These are phyloP conservation scores for Lichtheimia ramosa DNA, from an alignment of 371 early-diverging fungal species.

Conservation along the genomic window DNA sequence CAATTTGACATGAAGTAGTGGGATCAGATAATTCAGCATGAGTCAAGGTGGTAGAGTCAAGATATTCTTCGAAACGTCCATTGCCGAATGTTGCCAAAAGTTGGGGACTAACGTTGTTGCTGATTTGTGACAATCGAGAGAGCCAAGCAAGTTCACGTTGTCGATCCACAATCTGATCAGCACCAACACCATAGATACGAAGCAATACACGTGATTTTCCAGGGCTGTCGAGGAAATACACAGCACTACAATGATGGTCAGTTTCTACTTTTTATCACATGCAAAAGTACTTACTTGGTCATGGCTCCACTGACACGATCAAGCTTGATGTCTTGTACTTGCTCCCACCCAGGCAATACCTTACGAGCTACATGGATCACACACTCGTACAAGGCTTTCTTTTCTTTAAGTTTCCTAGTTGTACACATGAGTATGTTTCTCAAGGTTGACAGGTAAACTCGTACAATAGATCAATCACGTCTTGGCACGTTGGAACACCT, in stretches of 20 bases:
- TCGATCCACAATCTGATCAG: constrained; percentile 76
- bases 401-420: constrained; percentile 15
- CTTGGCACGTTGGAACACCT: constrained; percentile 14
- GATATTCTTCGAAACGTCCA: constrained; percentile 86
- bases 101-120: constrained; percentile 70
- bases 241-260: constrained; percentile 33
- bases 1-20: constrained; percentile 70
- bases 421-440: neutral
- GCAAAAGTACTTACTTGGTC: constrained; percentile 17
- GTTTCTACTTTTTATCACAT: neutral
- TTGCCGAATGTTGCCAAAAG: constrained; percentile 83
- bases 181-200: constrained; percentile 82
- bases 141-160: constrained; percentile 83
- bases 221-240: constrained; percentile 66
- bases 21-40: constrained; percentile 69
- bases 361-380: constrained; percentile 11
- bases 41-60: constrained; percentile 75
- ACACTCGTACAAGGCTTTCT: constrained; percentile 4
- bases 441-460: neutral
- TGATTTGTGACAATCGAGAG: constrained; percentile 59
- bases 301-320: constrained; percentile 23
- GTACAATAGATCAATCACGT: constrained; percentile 18
- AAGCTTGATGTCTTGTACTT: constrained; percentile 3
- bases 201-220: constrained; percentile 57
- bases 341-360: constrained; percentile 18